Percentiles rank a stretch among this genome's conserved stretches.
Evolutionary conservation across 2,329 filamentous ascomycete genomes (phyloP).

Genomic region (Beauveria brongniartii): DNA sequence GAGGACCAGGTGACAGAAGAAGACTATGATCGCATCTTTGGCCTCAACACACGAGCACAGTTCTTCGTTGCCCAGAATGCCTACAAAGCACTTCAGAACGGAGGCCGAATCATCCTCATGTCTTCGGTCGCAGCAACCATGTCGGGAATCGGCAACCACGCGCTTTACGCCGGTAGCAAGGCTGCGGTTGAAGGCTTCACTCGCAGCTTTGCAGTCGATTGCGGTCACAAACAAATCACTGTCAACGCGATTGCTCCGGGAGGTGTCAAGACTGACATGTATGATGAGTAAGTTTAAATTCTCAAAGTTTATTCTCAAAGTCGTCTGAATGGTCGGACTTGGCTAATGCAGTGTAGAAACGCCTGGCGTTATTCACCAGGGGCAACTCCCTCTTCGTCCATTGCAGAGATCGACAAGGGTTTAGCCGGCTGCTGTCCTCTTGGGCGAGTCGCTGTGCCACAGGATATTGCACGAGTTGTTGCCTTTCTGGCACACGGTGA

Average conservation of each 20-base stretch:
- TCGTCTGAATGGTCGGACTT: neutral
- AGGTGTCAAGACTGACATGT: conserved; percentile 72
- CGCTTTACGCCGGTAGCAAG: conserved; percentile 64
- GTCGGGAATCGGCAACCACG: conserved; percentile 34
- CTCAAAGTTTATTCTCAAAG: neutral
- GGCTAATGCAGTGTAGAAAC: neutral
- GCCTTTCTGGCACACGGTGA: neutral
- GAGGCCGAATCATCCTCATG: conserved; percentile 66
- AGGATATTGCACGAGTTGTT: neutral
- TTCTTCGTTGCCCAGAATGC: conserved; percentile 73
- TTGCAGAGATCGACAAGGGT: neutral
- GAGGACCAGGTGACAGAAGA: conserved; percentile 57
- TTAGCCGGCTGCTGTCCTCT: neutral
- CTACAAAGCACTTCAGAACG: conserved; percentile 60
- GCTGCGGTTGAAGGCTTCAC: conserved; percentile 66
- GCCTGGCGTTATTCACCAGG: neutral
- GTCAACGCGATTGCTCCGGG: conserved; percentile 67
- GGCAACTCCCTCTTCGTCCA: neutral
- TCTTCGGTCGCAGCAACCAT: conserved; percentile 60
- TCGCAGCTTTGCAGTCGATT: conserved; percentile 64
- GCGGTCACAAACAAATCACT: conserved; percentile 58
- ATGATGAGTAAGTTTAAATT: neutral
- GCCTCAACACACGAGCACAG: conserved; percentile 62
- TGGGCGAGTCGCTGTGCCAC: neutral
- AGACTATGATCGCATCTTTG: conserved; percentile 65